Conservation (phyloP, 495 filamentous ascomycete species). For the Penicillium atrosanguineum region DNA sequence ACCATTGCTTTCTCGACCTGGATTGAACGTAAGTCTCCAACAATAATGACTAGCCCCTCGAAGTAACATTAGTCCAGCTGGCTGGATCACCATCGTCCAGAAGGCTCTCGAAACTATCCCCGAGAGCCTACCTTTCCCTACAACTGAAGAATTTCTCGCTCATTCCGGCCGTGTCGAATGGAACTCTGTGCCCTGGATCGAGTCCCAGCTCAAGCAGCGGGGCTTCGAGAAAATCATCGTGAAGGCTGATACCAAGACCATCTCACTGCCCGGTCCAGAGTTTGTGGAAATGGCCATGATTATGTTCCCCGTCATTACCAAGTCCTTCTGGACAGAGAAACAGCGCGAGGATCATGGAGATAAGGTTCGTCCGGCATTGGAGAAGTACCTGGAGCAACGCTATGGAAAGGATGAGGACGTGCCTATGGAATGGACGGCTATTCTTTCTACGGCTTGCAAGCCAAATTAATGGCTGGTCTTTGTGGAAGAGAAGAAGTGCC, state of each 20-base stretch:
- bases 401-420: slow-evolving; percentile 32
- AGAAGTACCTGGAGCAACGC: slow-evolving; percentile 27
- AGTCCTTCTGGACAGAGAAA: slow-evolving; percentile 34
- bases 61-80: slow-evolving; percentile 21
- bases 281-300: slow-evolving; percentile 30
- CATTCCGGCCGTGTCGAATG: slow-evolving; percentile 27
- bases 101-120: slow-evolving; percentile 28
- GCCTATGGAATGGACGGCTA: slow-evolving; percentile 30
- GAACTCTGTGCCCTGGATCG: slow-evolving; percentile 28
- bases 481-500: background rate
- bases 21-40: slow-evolving; percentile 30
- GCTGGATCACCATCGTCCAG: slow-evolving; percentile 29
- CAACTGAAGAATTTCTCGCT: slow-evolving; percentile 23
- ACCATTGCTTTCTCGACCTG: slow-evolving; percentile 36
- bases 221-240: slow-evolving; percentile 32
- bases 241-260: slow-evolving; percentile 13
- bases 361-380: slow-evolving; percentile 25
- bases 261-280: slow-evolving; percentile 20
- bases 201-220: slow-evolving; percentile 28
- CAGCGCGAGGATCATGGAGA: slow-evolving; percentile 24
- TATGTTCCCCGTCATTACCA: slow-evolving; percentile 25
- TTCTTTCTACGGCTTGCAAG: slow-evolving; percentile 36
- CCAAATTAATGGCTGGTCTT: slow-evolving; percentile 4
- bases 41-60: no score
- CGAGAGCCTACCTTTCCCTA: slow-evolving; percentile 27